Evolutionary conservation across 1,139 yeast species (phyloP), one percentile per base, ranked within the genome.

Genomic region (Pichia sp.): DNA sequence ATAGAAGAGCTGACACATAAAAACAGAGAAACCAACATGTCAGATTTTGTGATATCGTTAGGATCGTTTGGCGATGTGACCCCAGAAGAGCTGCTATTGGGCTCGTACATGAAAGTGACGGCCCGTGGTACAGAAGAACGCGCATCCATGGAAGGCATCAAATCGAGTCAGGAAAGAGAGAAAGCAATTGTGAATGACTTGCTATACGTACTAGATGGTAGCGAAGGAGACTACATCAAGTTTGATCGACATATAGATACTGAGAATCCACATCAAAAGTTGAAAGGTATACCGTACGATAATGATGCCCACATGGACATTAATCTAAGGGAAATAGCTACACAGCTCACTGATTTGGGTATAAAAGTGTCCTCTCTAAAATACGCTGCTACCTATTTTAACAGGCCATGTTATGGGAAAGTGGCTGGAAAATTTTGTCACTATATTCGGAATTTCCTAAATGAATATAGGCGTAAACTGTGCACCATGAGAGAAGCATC

Each of bases 201-300:
- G 12, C 51, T 86, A 16, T 72, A 69, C 48, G 77, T 83, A 2
- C 58, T 91, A 19, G 50, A 78, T 34, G 97, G 97, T 1, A 62
- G 74, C 29, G 95, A 87, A 55, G 96, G 97, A 0, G 66, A 67
- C 24, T 86, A 81, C 49, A 74, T 91, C 20, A 64, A 88, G 30
- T 84, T 72, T 52, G 69, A 79, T 30, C 83, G 75, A 34, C 64
- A 67, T 21, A 84, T 72, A 49, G 74, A 77, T 49, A 74, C 75
- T 1, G 35, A 44, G 0, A 56, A 60, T 15, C 41, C 54, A 4
- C 53, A 53, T 7, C 49, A 58, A 10, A 53, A 71, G 30, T 60
- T 81, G 5, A 56, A 55, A 14, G 94, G 94, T 0, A 93, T 94
- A 1, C 91, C 82, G 41, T 87, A 70, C 58, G 71, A 75, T 45